Conservation (phyloP, 768 basidiomycete genomes). For the Fibroporia radiculosa region DNA sequence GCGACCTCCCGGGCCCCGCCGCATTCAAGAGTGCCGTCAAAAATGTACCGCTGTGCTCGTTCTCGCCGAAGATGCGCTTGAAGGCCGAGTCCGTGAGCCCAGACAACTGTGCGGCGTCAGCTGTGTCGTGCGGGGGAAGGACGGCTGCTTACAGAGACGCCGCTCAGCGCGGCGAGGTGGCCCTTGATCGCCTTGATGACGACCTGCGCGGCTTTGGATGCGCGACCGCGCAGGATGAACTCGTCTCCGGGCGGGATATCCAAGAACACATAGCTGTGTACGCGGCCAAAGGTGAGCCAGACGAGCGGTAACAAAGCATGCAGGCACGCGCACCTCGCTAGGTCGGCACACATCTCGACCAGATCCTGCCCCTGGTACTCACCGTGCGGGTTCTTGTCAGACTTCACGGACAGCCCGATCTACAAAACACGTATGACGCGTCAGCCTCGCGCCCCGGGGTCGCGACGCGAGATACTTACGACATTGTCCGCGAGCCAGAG, state of each 20-base stretch:
- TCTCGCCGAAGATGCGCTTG: constrained; percentile 2
- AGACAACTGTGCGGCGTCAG: neutral
- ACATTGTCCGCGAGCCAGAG: constrained; percentile 34
- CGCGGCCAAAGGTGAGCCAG: neutral
- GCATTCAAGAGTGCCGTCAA: constrained; percentile 23
- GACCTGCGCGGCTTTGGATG: constrained; percentile 23
- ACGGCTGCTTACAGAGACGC: neutral
- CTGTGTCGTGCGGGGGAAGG: neutral
- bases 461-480: constrained; percentile 19
- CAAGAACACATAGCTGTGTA: constrained; percentile 20
- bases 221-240: constrained; percentile 25
- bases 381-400: constrained; percentile 34
- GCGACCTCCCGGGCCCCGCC: constrained; percentile 25
- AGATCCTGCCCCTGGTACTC: constrained; percentile 39
- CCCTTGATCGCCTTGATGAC: constrained; percentile 27
- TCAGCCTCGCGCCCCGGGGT: neutral
- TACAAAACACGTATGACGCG: constrained; percentile 10
- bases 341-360: constrained; percentile 33
- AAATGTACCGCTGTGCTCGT: constrained; percentile 33
- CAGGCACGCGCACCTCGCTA: constrained; percentile 13
- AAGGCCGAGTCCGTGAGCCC: neutral
- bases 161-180: constrained; percentile 12
- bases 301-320: neutral
- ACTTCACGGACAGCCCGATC: constrained; percentile 41
- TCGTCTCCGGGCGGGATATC: constrained; percentile 26